Evolutionary conservation across 352 stramenopile genomes (phyloP), one percentile per base, ranked within the genome.

Genomic region (Phytophthora pini): DNA sequence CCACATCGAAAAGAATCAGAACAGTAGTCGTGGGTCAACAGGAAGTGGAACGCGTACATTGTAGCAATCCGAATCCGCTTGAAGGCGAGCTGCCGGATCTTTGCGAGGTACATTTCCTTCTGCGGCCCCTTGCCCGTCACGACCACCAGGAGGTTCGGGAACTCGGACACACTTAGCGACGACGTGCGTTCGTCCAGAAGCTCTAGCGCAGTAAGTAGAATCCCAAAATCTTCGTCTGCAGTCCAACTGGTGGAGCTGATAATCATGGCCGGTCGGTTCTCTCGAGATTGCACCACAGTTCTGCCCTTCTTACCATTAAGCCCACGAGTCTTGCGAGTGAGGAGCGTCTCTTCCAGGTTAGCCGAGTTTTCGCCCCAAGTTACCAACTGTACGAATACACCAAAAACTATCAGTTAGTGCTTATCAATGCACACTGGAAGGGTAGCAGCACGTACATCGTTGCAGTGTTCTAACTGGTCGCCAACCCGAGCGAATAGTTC

Each of bases 221-320:
- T 93, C 15, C 87, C 87, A 90, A 99, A 99, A 71, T 99, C 98
- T 79, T 99, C 98, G 66, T 99, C 98, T 3, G 96, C 86, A 6
- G 98, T 99, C 98, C 98, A 99, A 51, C 90, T 98, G 4, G 98
- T 99, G 8, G 96, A 99, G 63, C 92, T 99, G 56, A 94, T 89
- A 50, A 94, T 79, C 63, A 94, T 82, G 29, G 85, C 85, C 1
- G 85, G 85, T 11, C 85, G 81, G 31, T 91, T 72, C 31, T 77
- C 51, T 12, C 83, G 83, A 9, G 68, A n/a, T 52, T 74, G 45
- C 9, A 88, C 64, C 0, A 49, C 17, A 12, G 24, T 27, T 13
- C 56, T 72, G 44, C 60, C 57, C 15, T 75, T 78, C 44, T 71
- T 82, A 5, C 62, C 69, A 39, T 24, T 36, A 2, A 68, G 62